Evolutionary conservation across 2,329 filamentous ascomycete species (phyloP).

Genomic region (Phyllosticta paracitricarpa): DNA sequence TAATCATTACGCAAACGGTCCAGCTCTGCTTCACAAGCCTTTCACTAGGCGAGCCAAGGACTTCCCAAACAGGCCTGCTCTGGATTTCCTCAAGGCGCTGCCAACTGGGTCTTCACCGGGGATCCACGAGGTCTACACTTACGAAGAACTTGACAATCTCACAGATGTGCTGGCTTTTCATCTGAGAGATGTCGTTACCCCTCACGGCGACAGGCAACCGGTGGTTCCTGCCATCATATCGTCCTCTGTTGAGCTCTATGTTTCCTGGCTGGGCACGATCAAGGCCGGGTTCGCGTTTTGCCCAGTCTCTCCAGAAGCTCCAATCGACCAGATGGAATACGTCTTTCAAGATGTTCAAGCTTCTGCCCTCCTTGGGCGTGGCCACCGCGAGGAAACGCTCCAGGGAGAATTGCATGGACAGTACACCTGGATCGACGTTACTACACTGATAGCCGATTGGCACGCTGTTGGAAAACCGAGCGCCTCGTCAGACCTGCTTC

Average conservation of each 20-base stretch:
- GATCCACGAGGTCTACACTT: slow-evolving; percentile 1
- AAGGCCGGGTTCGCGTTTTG: slow-evolving; percentile 72
- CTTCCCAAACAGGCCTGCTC: slow-evolving; percentile 1
- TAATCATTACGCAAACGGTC: background rate
- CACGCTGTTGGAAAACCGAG: slow-evolving; percentile 16
- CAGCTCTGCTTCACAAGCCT: slow-evolving; percentile 1
- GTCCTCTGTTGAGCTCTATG: slow-evolving; percentile 56
- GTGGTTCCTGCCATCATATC: slow-evolving; percentile 4
- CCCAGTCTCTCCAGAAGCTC: slow-evolving; percentile 67
- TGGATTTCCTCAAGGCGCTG: slow-evolving; percentile 5
- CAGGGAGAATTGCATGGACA: slow-evolving; percentile 12
- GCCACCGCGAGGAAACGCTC: slow-evolving; percentile 19
- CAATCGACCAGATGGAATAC: slow-evolving; percentile 38
- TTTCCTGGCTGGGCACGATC: slow-evolving; percentile 60
- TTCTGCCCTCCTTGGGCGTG: slow-evolving; percentile 3
- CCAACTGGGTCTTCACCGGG: background rate
- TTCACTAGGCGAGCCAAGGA: slow-evolving; percentile 2
- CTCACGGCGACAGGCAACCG: background rate
- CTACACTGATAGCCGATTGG: slow-evolving; percentile 1
- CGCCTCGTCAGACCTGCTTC: slow-evolving; percentile 2
- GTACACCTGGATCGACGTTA: slow-evolving; percentile 2
- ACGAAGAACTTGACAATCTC: slow-evolving; percentile 7
- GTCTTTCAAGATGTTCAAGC: slow-evolving; percentile 8
- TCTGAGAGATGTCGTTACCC: background rate
- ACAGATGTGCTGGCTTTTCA: slow-evolving; percentile 1